Conservation (phyloP, 352 stramenopile species). For the Globisporangium canariense region DNA sequence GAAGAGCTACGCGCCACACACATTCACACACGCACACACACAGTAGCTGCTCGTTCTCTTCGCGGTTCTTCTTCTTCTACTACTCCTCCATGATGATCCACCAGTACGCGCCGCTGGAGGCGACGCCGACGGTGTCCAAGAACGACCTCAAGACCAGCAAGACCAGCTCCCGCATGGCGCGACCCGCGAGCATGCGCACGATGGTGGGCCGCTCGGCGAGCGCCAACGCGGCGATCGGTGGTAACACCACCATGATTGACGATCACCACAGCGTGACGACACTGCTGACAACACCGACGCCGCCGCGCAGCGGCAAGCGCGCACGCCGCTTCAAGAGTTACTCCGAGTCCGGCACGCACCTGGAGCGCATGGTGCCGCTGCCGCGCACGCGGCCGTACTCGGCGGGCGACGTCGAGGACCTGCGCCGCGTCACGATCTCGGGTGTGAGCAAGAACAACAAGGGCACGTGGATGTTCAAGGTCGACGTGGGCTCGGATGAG, state of each 20-base stretch:
- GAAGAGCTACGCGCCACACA: too few relatives aligned
- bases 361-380: slow-evolving; percentile 37
- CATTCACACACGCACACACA: not conserved
- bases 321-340: slow-evolving; percentile 57
- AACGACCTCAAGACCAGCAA: not conserved
- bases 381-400: slow-evolving; percentile 48
- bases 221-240: slow-evolving; percentile 4
- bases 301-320: slow-evolving; percentile 17
- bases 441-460: slow-evolving; percentile 60
- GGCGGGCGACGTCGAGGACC: slow-evolving; percentile 42
- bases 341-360: slow-evolving; percentile 46
- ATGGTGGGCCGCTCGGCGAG: slow-evolving; percentile 14
- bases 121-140: slow-evolving; percentile 6
- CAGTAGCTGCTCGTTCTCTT: not conserved
- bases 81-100: slow-evolving; percentile 18
- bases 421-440: slow-evolving; percentile 57
- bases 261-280: slow-evolving; percentile 24
- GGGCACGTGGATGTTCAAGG: slow-evolving; percentile 77
- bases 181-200: slow-evolving; percentile 11
- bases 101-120: slow-evolving; percentile 12
- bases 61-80: not conserved
- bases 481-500: slow-evolving; percentile 55
- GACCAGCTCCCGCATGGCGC: slow-evolving; percentile 5
- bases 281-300: slow-evolving; percentile 16
- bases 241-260: not conserved